These are phyloP conservation scores for rapeseed (Brassica napus) DNA, from an alignment of 345 rosid genomes.

Conservation along the genomic window Da-Ae NC_063434.1:29966501-29967000, in stretches of 20 bases:
- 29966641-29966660: constrained; percentile 30
- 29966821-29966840: constrained; percentile 8
- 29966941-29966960: constrained; percentile 87
- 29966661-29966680: background rate
- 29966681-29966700: constrained; percentile 8
- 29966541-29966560: constrained; percentile 79
- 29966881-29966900: constrained; percentile 24
- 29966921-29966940: constrained; percentile 19
- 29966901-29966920: constrained; percentile 12
- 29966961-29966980: constrained; percentile 75
- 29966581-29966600: constrained; percentile 61
- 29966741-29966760: background rate
- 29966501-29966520: constrained; percentile 75
- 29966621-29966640: constrained; percentile 43
- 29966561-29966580: constrained; percentile 66
- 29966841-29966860: constrained; percentile 11
- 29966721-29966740: background rate
- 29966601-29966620: constrained; percentile 50
- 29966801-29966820: constrained; percentile 12
- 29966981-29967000: constrained; percentile 98
- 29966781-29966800: constrained; percentile 22
- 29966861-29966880: constrained; percentile 17
- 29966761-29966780: constrained; percentile 19
- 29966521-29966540: constrained; percentile 90
- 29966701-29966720: constrained; percentile 2